phyloP scores from a whole-genome alignment of 164 flowering plant species.

The Kingdonia uniflora region DNA sequence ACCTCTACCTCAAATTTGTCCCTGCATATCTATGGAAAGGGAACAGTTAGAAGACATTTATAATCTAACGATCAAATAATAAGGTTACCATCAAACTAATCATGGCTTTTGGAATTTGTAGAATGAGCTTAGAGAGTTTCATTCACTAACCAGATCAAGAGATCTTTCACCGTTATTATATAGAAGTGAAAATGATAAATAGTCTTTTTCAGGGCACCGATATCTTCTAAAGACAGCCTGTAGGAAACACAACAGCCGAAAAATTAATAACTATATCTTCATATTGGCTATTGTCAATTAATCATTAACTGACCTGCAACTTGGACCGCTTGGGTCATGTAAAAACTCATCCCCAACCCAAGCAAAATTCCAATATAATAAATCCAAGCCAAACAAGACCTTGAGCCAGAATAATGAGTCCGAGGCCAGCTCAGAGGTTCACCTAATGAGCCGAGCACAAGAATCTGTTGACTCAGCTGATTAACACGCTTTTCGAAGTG shows the following conservation, averaged over 20 bases:
- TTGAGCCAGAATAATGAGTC: too few species aligned
- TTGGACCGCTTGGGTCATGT: too few species aligned
- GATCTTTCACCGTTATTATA: constrained; percentile 80
- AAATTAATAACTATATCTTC: not conserved
- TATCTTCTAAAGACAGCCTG: constrained; percentile 83
- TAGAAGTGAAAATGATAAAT: constrained; percentile 82
- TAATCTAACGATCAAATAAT: not conserved
- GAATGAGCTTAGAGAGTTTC: not conserved
- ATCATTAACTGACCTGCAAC: too few species aligned
- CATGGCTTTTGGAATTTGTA: too few species aligned
- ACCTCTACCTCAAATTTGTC: constrained; percentile 78
- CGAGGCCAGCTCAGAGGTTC: too few species aligned
- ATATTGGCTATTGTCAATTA: too few species aligned
- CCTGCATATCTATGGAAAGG: constrained; percentile 59
- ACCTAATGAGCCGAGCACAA: not conserved
- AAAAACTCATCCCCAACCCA: too few species aligned
- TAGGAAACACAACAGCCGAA: constrained; percentile 8
- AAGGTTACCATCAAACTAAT: too few species aligned
- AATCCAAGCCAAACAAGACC: too few species aligned
- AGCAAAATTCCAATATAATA: too few species aligned
- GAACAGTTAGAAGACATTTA: not conserved
- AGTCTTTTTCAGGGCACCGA: constrained; percentile 83
- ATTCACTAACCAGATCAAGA: constrained; percentile 76
- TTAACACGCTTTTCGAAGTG: too few species aligned
- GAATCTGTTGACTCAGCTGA: too few species aligned